Evolutionary conservation across 2,329 filamentous ascomycete genomes (phyloP).

Genomic region (Sclerotinia minor): DNA sequence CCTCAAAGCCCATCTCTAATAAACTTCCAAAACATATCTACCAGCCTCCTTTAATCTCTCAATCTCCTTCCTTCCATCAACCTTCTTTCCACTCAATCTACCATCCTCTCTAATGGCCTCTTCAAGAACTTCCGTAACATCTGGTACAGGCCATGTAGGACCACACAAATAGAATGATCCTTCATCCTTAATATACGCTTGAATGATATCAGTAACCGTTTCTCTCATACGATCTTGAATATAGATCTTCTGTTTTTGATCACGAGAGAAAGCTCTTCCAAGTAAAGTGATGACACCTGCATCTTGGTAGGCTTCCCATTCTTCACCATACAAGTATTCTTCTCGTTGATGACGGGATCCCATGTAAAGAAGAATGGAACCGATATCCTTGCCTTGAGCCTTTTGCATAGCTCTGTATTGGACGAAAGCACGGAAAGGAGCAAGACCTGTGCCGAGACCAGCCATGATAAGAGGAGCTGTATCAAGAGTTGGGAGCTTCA

Average conservation of each 20-base stretch:
- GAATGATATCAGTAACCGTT: constrained; percentile 75
- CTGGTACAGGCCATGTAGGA: constrained; percentile 96
- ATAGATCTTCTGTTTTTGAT: constrained; percentile 98
- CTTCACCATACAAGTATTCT: constrained; percentile 97
- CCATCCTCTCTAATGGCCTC: constrained; percentile 84
- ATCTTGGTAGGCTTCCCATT: constrained; percentile 97
- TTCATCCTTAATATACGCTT: constrained; percentile 83
- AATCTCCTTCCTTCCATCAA: constrained; percentile 86
- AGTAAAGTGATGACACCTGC: constrained; percentile 93
- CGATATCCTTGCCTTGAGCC: constrained; percentile 93
- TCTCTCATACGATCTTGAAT: constrained; percentile 98
- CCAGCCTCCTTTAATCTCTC: constrained; percentile 94
- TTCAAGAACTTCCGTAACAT: constrained; percentile 90
- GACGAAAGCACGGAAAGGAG: constrained; percentile 98
- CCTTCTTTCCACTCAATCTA: constrained; percentile 70
- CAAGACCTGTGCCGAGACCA: constrained; percentile 94
- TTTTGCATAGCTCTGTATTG: constrained; percentile 98
- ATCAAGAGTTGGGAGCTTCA: constrained; percentile 90
- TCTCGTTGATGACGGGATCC: constrained; percentile 96
- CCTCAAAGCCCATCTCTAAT: constrained; percentile 53
- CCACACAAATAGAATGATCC: constrained; percentile 97
- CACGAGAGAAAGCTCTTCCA: constrained; percentile 90
- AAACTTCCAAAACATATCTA: constrained; percentile 94
- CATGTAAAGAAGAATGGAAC: constrained; percentile 91
- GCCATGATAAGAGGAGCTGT: constrained; percentile 98